phyloP scores from a whole-genome alignment of 2,329 filamentous ascomycete species.

The Arthroderma sp. region DNA sequence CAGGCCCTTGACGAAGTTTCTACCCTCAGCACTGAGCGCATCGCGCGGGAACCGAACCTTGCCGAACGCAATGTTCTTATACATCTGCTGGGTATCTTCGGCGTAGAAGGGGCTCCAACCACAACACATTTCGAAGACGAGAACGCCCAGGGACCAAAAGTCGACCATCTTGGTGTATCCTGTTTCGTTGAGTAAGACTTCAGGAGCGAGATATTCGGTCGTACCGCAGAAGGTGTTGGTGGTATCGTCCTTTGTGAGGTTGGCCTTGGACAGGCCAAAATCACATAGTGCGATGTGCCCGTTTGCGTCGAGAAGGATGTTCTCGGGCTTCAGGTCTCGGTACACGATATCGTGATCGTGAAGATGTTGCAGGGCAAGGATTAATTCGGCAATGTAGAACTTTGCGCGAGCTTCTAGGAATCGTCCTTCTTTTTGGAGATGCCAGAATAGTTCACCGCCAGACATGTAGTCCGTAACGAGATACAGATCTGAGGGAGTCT shows the following conservation, averaged over 20 bases:
- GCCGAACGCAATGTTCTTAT: constrained; percentile 99
- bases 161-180: constrained; percentile 99
- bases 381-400: constrained; percentile 97
- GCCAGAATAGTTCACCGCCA: constrained; percentile 95
- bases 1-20: constrained; percentile 95
- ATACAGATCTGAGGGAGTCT: constrained; percentile 91
- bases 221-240: constrained; percentile 99
- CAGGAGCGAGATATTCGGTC: constrained; percentile 91
- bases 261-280: constrained; percentile 94
- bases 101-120: constrained; percentile 99
- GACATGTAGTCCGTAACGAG: constrained; percentile 99
- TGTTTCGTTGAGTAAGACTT: constrained; percentile 88
- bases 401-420: constrained; percentile 92
- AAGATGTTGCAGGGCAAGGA: constrained; percentile 84
- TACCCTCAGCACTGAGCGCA: constrained; percentile 82
- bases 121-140: constrained; percentile 99
- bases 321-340: constrained; percentile 92
- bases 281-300: constrained; percentile 96
- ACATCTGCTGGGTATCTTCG: constrained; percentile 99
- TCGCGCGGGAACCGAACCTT: constrained; percentile 95
- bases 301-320: constrained; percentile 91
- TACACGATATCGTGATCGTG: constrained; percentile 98
- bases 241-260: constrained; percentile 90
- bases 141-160: constrained; percentile 94
- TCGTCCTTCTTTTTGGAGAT: constrained; percentile 89